A percentile compares a stretch with the other conserved stretches of the same genome.
Conservation (phyloP, 2,329 filamentous ascomycete species). For the Paecilomyces formosus region DNA sequence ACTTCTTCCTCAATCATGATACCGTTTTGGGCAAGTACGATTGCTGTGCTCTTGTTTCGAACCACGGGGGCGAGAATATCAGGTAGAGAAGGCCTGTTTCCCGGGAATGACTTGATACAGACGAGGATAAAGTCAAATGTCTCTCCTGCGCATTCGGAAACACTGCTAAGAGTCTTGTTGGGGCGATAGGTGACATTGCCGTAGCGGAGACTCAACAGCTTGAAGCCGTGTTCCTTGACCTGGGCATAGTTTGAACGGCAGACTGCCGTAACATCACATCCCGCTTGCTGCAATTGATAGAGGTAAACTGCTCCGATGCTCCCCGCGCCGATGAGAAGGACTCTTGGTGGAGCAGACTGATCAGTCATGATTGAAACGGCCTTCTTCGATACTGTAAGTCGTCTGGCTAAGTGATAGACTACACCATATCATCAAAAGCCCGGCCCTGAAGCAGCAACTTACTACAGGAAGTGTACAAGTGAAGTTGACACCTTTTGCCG, state of each 20-base stretch:
- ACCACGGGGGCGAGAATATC: conserved; percentile 34
- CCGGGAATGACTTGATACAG: conserved; percentile 40
- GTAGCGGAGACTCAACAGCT: conserved; percentile 16
- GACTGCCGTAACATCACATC: conserved; percentile 19
- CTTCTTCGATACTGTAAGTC: not conserved
- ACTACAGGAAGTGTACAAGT: not conserved
- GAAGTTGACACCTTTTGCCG: not conserved
- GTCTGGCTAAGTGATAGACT: not conserved
- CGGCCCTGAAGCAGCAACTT: not conserved
- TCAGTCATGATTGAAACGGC: not conserved
- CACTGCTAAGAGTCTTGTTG: conserved; percentile 10
- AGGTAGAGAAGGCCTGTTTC: conserved; percentile 22
- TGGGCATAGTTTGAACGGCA: conserved; percentile 26
- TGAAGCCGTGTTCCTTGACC: conserved; percentile 17
- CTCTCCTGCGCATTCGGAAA: conserved; percentile 1
- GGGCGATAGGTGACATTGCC: conserved; percentile 17
- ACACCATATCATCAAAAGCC: too few species aligned
- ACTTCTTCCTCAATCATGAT: conserved; percentile 54
- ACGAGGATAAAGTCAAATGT: conserved; percentile 44
- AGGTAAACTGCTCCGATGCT: conserved; percentile 23
- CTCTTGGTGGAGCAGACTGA: conserved; percentile 9
- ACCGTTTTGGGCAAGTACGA: conserved; percentile 57
- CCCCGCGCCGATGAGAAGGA: conserved; percentile 25
- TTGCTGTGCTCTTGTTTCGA: conserved; percentile 35
- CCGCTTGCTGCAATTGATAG: conserved; percentile 19